Evolutionary conservation across 176 grass and related monocot genomes (phyloP).

Genomic region (Coix lacrymajobi): DNA sequence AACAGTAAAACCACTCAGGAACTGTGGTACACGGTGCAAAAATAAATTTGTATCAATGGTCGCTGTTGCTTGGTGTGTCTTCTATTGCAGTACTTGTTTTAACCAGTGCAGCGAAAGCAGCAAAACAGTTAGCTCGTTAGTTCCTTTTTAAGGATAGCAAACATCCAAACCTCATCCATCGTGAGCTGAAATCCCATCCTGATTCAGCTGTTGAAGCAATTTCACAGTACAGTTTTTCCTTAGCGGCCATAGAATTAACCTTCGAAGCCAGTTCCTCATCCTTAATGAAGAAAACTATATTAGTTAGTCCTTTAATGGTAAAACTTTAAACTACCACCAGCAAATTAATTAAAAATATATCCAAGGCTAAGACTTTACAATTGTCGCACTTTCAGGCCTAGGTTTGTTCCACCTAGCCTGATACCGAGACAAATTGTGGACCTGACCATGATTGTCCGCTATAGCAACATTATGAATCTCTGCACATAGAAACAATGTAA

Average conservation of each 20-base stretch:
- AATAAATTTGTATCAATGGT: not conserved
- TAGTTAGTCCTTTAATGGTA: not conserved
- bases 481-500: conserved; percentile 27
- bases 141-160: not conserved
- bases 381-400: conserved; percentile 83
- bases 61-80: not conserved
- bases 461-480: conserved; percentile 78
- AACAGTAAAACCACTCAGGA: conserved; percentile 18
- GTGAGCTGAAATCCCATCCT: conserved; percentile 98
- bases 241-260: conserved; percentile 42
- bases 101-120: not conserved
- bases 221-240: conserved; percentile 64
- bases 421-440: conserved; percentile 67
- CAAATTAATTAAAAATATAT: not conserved
- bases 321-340: not conserved
- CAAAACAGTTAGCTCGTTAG: not conserved
- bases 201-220: conserved; percentile 91
- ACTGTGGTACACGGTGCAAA: not conserved
- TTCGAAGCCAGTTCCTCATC: conserved; percentile 67
- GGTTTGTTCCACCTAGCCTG: conserved; percentile 89
- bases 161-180: conserved; percentile 92
- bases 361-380: conserved; percentile 30
- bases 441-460: conserved; percentile 42
- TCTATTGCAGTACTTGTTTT: not conserved
- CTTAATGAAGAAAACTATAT: conserved; percentile 29